Percentiles rank a stretch among this genome's conserved stretches.
Conservation (phyloP, 192 early-diverging fungal genomes). For the Linnemannia hyalina region DNA sequence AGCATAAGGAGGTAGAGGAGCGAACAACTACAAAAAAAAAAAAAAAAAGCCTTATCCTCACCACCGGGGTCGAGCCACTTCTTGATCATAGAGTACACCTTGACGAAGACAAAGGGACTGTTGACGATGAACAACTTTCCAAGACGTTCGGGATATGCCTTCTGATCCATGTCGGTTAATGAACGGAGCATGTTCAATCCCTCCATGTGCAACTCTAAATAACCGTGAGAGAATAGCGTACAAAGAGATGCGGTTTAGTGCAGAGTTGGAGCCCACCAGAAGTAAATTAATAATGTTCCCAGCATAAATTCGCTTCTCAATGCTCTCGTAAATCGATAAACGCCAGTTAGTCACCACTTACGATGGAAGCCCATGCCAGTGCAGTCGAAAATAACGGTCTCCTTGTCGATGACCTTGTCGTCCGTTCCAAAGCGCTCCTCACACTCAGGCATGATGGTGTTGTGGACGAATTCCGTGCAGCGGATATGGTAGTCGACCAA, state of each 20-base stretch:
- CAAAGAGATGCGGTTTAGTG: background rate
- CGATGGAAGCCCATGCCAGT: conserved; percentile 84
- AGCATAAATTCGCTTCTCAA: background rate
- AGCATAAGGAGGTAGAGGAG: background rate
- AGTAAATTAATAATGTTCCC: background rate
- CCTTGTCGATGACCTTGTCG: conserved; percentile 76
- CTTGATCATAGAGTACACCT: conserved; percentile 83
- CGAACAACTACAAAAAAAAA: background rate
- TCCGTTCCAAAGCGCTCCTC: conserved; percentile 70
- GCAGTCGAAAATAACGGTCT: conserved; percentile 92
- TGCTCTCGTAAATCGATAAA: background rate
- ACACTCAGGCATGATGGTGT: conserved; percentile 83
- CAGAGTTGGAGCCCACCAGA: background rate
- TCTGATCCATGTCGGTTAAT: conserved; percentile 89
- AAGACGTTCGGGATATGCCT: conserved; percentile 95
- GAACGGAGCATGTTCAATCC: conserved; percentile 77
- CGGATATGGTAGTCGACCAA: conserved; percentile 76
- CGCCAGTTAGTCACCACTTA: conserved; percentile 58
- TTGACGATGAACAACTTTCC: conserved; percentile 95
- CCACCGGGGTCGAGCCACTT: conserved; percentile 84
- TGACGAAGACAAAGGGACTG: conserved; percentile 90
- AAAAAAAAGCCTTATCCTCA: conserved; percentile 37
- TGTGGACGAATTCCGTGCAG: conserved; percentile 79
- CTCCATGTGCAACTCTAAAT: conserved; percentile 71
- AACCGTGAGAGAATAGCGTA: background rate